Conservation (phyloP, 805 yeast species). For the Naumovozyma baii region DNA sequence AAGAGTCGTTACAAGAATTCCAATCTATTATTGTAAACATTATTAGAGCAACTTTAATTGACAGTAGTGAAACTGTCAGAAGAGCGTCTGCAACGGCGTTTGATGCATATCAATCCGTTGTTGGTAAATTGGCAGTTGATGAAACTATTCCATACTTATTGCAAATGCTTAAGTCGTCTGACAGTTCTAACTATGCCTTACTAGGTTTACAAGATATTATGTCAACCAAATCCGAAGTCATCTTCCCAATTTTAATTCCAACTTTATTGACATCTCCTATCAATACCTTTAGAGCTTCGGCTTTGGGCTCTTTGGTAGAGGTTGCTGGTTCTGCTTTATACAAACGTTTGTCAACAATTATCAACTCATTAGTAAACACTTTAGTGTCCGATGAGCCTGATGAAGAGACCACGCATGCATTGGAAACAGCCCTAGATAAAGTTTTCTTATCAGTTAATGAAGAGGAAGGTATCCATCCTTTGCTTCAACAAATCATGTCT, state of each 20-base stretch:
- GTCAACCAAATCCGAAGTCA: slow-evolving; percentile 80
- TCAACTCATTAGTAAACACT: slow-evolving; percentile 63
- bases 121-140: slow-evolving; percentile 82
- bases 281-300: slow-evolving; percentile 74
- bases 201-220: slow-evolving; percentile 84
- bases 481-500: slow-evolving; percentile 69
- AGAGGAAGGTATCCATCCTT: slow-evolving; percentile 73
- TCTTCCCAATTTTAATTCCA: slow-evolving; percentile 90
- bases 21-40: slow-evolving; percentile 64
- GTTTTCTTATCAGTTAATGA: slow-evolving; percentile 66
- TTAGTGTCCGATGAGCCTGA: slow-evolving; percentile 33
- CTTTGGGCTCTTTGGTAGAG: slow-evolving; percentile 75
- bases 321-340: slow-evolving; percentile 82
- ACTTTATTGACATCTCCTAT: slow-evolving; percentile 74
- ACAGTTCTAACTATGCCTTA: slow-evolving; percentile 63
- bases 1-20: slow-evolving; percentile 50
- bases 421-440: slow-evolving; percentile 50
- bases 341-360: slow-evolving; percentile 60
- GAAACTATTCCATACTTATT: slow-evolving; percentile 79
- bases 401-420: slow-evolving; percentile 32
- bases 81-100: slow-evolving; percentile 88
- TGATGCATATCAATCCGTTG: slow-evolving; percentile 70
- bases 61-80: slow-evolving; percentile 62
- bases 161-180: slow-evolving; percentile 50
- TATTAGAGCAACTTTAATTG: slow-evolving; percentile 71